These are phyloP conservation scores for Vaccinium myrtillus DNA, from an alignment of 148 eudicot species.

Conservation along the genomic window DNA sequence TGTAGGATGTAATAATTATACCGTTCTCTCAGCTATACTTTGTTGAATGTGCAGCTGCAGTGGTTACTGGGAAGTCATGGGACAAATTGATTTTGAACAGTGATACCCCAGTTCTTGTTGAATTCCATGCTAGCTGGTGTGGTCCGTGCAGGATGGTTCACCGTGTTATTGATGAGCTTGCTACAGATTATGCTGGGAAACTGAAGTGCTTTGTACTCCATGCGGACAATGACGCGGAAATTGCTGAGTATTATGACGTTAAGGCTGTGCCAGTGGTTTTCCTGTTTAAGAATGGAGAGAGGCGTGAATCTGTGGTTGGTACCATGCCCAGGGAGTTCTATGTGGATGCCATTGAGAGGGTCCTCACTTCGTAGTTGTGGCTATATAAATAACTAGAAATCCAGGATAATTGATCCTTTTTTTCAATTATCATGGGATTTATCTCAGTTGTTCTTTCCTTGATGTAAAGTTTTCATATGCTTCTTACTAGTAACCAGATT, in stretches of 20 bases:
- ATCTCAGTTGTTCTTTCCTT: not conserved
- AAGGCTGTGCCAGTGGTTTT: slow-evolving; percentile 92
- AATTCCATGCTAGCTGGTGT: slow-evolving; percentile 92
- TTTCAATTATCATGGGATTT: slow-evolving; percentile 8
- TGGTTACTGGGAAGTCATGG: slow-evolving; percentile 74
- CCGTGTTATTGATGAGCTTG: slow-evolving; percentile 87
- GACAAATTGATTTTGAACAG: slow-evolving; percentile 61
- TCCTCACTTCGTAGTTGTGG: slow-evolving; percentile 41
- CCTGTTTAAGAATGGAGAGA: slow-evolving; percentile 83
- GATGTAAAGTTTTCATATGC: slow-evolving; percentile 5
- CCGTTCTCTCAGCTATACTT: not conserved
- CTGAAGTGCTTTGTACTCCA: slow-evolving; percentile 63
- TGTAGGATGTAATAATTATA: not conserved
- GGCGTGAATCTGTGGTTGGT: slow-evolving; percentile 52
- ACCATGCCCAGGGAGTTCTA: slow-evolving; percentile 98
- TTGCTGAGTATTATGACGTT: slow-evolving; percentile 69
- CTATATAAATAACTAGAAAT: not conserved
- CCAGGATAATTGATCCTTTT: slow-evolving; percentile 11
- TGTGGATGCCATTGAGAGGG: slow-evolving; percentile 72
- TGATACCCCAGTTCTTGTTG: slow-evolving; percentile 76
- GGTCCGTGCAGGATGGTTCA: slow-evolving; percentile 99
- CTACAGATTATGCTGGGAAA: slow-evolving; percentile 64
- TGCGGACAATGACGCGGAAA: slow-evolving; percentile 49
- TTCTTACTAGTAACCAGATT: not conserved
- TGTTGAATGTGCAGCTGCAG: slow-evolving; percentile 48